Base-by-base conservation (phyloP, 108 stramenopile genomes). In the Pseudonitzschia pungens region DNA sequence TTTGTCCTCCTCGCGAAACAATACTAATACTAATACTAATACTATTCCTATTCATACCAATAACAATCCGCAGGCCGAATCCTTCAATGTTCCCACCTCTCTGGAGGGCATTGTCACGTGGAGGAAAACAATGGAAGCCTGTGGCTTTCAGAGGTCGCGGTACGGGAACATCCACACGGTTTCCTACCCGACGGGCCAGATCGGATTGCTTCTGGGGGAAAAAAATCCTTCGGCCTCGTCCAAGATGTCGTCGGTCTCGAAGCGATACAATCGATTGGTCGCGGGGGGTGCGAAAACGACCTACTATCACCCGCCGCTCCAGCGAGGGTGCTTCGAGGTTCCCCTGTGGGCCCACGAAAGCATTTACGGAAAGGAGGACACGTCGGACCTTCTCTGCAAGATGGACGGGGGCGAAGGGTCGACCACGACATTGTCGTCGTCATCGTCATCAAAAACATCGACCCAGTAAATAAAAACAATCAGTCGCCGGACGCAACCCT, bases 151-250 rank as follows among this genome's bases (percentile, higher is more conserved):
- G n/a, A 63, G 71, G 5, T 77, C 77, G 20, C 76, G 86, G 28
- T 93, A 93, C 78, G 92, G 89, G n/a, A 80, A 74, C 5, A 84
- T 90, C 43, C 64, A 76, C 26, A 90, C 89, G 29, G 68, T 71
- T 29, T 85, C 87, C 20, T 93, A 93, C 73, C 83, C 92, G 0
- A 90, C 87, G 0, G 92, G 92, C 20, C 92, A 93, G 50, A 93
- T 93, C 76, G 92, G 92, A 56, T 89, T 90, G 66, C 72, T 93
- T 18, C 22, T 89, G 28, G 84, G 85, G 45, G 86, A 88, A 75
- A 86, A 79, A 76, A 70, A 50, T 16, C 75, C 80, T 44, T 72
- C 65, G 52, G 0, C 67, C 16, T 14, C 77, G 16, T 59, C 71
- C 2, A 68, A 60, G 16, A 12, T 56, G 32, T 41, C 64, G 7